phyloP scores from a whole-genome alignment of 1,284 basidiomycete species.

The Melampsora occidentalis region DNA sequence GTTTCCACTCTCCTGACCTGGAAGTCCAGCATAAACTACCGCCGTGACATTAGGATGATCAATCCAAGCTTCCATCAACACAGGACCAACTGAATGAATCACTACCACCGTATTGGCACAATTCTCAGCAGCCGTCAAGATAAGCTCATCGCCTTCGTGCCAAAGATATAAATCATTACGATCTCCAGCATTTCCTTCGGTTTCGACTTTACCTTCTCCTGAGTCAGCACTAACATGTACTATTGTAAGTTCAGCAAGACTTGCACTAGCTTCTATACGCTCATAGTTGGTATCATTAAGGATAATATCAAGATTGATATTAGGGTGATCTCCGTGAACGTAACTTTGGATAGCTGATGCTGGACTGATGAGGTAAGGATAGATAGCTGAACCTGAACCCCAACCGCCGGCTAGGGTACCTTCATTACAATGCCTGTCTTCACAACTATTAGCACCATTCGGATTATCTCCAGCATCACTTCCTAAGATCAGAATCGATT shows the following conservation, averaged over 20 bases:
- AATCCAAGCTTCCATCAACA: slow-evolving; percentile 30
- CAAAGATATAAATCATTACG: slow-evolving; percentile 16
- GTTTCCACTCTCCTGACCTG: slow-evolving; percentile 41
- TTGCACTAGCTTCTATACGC: slow-evolving; percentile 19
- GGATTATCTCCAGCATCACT: slow-evolving; percentile 43
- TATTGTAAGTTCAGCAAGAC: slow-evolving; percentile 42
- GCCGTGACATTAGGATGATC: slow-evolving; percentile 45
- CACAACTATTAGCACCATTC: slow-evolving; percentile 28
- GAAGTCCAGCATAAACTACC: slow-evolving; percentile 32
- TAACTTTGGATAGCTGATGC: slow-evolving; percentile 33
- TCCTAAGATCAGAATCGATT: slow-evolving; percentile 29
- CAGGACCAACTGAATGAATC: slow-evolving; percentile 34
- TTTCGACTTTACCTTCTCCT: slow-evolving; percentile 36
- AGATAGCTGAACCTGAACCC: slow-evolving; percentile 41
- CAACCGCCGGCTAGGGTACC: slow-evolving; percentile 36
- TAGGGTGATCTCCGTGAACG: neutral
- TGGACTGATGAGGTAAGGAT: slow-evolving; percentile 37
- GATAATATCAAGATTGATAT: slow-evolving; percentile 15
- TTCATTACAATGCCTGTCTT: slow-evolving; percentile 35
- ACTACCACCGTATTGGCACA: slow-evolving; percentile 20
- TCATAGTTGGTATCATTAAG: slow-evolving; percentile 30
- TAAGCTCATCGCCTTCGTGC: slow-evolving; percentile 18
- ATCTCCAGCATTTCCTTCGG: slow-evolving; percentile 23
- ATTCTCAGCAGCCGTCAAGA: neutral
- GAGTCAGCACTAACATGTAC: slow-evolving; percentile 42